Conservation (phyloP, 441 rosid genomes). For the Pelargonium myrrhifolium region DNA sequence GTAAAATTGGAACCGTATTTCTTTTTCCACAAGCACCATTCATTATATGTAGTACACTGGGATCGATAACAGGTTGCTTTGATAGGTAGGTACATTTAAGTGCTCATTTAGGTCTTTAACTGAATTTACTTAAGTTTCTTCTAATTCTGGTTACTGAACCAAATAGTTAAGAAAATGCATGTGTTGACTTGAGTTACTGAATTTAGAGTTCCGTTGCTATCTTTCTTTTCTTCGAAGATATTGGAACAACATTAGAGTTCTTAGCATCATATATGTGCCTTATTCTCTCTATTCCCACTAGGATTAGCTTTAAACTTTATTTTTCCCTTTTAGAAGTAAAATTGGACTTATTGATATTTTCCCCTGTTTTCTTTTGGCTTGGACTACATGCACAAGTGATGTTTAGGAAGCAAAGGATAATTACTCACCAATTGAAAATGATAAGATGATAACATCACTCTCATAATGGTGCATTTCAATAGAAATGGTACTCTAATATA, state of each 20-base stretch:
- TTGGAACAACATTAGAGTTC: neutral
- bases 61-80: neutral
- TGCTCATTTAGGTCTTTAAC: too few relatives aligned
- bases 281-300: neutral
- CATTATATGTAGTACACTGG: neutral
- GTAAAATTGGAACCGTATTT: neutral
- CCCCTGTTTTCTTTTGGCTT: neutral
- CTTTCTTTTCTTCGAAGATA: neutral
- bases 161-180: neutral
- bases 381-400: neutral
- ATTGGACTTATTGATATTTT: neutral
- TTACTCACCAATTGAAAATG: neutral
- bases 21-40: neutral
- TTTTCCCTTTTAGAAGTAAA: neutral
- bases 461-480: too few relatives aligned
- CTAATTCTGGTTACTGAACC: constrained; percentile 2
- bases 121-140: neutral
- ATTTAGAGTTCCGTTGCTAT: neutral
- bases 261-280: neutral
- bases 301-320: neutral
- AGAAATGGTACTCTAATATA: too few relatives aligned
- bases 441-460: too few relatives aligned
- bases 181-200: neutral
- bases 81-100: neutral
- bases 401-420: neutral